These are phyloP conservation scores for Digitaria exilis DNA, from an alignment of 202 grass and related monocot genomes.

Conservation along the genomic window DNA sequence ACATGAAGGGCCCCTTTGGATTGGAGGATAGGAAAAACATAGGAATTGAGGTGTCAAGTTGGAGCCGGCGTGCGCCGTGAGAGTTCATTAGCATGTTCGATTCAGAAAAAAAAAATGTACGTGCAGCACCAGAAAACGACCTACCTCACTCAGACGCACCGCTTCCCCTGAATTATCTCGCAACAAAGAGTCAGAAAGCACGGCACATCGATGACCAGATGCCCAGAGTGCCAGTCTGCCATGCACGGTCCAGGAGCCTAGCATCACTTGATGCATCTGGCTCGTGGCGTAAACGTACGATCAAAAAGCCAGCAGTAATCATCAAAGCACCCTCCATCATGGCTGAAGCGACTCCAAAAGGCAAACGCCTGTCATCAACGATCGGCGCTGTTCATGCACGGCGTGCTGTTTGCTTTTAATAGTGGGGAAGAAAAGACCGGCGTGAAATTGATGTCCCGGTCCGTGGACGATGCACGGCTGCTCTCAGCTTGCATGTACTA, in stretches of 20 bases:
- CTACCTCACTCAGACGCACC: not conserved
- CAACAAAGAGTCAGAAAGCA: no score
- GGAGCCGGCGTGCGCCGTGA: not conserved
- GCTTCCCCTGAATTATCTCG: not conserved
- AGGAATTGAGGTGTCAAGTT: no score
- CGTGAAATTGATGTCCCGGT: not conserved
- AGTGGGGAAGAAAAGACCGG: not conserved
- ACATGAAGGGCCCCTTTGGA: no score
- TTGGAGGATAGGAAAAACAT: no score
- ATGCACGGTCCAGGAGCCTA: not conserved
- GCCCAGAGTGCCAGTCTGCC: not conserved
- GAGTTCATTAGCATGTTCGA: not conserved
- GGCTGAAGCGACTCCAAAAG: not conserved
- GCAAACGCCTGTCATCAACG: not conserved
- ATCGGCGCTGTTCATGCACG: not conserved
- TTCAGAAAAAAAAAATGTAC: not conserved
- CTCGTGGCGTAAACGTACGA: not conserved
- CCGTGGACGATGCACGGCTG: not conserved
- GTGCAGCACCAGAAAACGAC: not conserved
- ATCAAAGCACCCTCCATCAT: not conserved
- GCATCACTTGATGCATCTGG: not conserved
- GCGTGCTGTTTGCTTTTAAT: not conserved
- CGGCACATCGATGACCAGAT: no score
- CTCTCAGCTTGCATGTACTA: not conserved
- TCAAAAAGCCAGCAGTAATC: not conserved